phyloP scores from a whole-genome alignment of 129 eudicot species.

The Pulicaria dysenterica region DNA sequence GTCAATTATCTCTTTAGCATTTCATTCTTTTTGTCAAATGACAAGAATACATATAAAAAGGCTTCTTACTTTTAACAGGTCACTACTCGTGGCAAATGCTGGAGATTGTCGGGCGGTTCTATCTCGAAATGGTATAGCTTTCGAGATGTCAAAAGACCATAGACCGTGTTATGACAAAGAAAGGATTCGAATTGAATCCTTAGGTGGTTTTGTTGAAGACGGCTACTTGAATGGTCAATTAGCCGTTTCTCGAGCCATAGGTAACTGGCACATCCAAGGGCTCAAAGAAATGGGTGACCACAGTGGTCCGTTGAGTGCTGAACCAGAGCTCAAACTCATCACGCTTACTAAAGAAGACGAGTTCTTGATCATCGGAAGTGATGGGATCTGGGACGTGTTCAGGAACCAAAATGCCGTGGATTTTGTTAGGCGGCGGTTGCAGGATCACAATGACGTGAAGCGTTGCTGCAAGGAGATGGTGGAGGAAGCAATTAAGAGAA shows the following conservation, averaged over 20 bases:
- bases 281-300: constrained; percentile 42
- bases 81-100: constrained; percentile 85
- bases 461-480: constrained; percentile 79
- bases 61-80: constrained; percentile 36
- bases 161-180: constrained; percentile 59
- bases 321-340: constrained; percentile 67
- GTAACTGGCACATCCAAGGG: constrained; percentile 82
- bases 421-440: constrained; percentile 69
- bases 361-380: constrained; percentile 77
- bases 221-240: constrained; percentile 73
- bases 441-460: constrained; percentile 77
- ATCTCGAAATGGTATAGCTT: constrained; percentile 62
- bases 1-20: not conserved
- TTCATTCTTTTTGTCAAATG: not conserved
- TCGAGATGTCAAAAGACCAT: constrained; percentile 83
- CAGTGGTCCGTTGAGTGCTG: constrained; percentile 63
- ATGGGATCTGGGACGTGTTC: constrained; percentile 94
- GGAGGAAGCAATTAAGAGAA: constrained; percentile 83
- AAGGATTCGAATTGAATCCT: constrained; percentile 56
- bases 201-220: constrained; percentile 73
- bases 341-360: constrained; percentile 69
- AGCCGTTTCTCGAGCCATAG: constrained; percentile 74
- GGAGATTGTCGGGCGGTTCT: constrained; percentile 85
- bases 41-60: not conserved
- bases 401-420: constrained; percentile 92